Evolutionary conservation across 2,329 filamentous ascomycete species (phyloP).

Genomic region (Botrytis squamosa): DNA sequence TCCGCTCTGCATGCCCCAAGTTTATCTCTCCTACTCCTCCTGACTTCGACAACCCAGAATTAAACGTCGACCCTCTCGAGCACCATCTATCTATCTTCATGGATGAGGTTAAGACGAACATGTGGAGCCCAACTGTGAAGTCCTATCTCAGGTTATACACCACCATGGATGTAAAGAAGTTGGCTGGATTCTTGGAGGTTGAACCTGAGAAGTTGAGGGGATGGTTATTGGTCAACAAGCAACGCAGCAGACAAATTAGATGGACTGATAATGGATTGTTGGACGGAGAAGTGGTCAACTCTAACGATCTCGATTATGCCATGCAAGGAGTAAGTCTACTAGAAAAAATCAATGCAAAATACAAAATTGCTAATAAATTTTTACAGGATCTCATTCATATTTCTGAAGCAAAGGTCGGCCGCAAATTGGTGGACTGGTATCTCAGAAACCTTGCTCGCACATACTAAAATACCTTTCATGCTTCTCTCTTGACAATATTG

Average conservation of each 20-base stretch:
- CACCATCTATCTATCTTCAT: conserved; percentile 98
- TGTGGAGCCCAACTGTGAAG: conserved; percentile 96
- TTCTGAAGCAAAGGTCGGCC: conserved; percentile 96
- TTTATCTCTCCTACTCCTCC: conserved; percentile 98
- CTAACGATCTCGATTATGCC: conserved; percentile 95
- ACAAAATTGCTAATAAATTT: conserved; percentile 27
- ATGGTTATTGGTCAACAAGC: conserved; percentile 96
- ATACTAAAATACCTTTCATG: conserved; percentile 58
- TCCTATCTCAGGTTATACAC: conserved; percentile 99
- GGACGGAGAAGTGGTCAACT: conserved; percentile 89
- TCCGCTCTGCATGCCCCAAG: conserved; percentile 96
- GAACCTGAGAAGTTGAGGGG: conserved; percentile 93
- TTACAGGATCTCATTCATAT: conserved; percentile 91
- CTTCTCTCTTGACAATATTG: conserved; percentile 29
- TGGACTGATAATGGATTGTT: conserved; percentile 89
- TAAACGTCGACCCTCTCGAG: conserved; percentile 96
- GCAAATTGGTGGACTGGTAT: conserved; percentile 98
- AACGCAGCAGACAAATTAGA: conserved; percentile 92
- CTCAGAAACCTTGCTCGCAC: conserved; percentile 93
- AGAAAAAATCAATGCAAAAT: neutral
- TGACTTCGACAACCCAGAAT: conserved; percentile 93
- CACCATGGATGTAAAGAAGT: conserved; percentile 98
- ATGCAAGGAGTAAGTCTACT: conserved; percentile 75
- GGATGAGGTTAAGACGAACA: conserved; percentile 99
- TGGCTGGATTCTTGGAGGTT: conserved; percentile 94